Evolutionary conservation across 306 rosid genomes (phyloP).

Genomic region (Lithocarpus polystachyus): DNA sequence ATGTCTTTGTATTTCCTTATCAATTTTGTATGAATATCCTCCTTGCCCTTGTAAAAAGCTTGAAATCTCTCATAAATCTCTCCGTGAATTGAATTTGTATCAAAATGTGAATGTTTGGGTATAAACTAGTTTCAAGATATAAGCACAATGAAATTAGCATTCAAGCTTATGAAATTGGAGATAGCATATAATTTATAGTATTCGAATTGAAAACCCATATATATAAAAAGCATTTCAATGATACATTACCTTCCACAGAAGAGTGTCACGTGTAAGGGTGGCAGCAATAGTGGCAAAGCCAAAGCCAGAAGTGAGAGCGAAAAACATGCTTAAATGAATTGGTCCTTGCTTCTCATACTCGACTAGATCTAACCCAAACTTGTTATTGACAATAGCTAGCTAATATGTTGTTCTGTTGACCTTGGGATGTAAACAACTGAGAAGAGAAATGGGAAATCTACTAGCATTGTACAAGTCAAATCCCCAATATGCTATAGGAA

Average conservation of each 20-base stretch:
- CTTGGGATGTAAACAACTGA: slow-evolving; percentile 54
- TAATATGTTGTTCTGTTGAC: slow-evolving; percentile 47
- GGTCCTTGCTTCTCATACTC: slow-evolving; percentile 54
- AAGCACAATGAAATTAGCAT: too few species aligned
- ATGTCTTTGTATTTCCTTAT: slow-evolving; percentile 74
- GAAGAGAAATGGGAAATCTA: slow-evolving; percentile 65
- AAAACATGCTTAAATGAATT: slow-evolving; percentile 58
- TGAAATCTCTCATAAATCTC: slow-evolving; percentile 64
- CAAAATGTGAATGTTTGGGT: too few species aligned
- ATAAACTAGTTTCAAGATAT: neutral
- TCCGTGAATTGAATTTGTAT: slow-evolving; percentile 29
- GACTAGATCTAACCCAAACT: slow-evolving; percentile 48
- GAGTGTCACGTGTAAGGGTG: slow-evolving; percentile 60
- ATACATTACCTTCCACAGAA: slow-evolving; percentile 70
- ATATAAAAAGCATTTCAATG: neutral
- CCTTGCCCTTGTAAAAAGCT: slow-evolving; percentile 56
- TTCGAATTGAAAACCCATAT: neutral
- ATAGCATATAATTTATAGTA: too few species aligned
- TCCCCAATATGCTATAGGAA: slow-evolving; percentile 69
- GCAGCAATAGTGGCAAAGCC: slow-evolving; percentile 77
- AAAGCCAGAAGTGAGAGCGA: slow-evolving; percentile 67
- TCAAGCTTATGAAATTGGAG: too few species aligned
- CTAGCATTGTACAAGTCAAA: slow-evolving; percentile 44
- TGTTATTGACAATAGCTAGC: slow-evolving; percentile 55
- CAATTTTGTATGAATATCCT: slow-evolving; percentile 68